Evolutionary conservation across 164 flowering plant genomes (phyloP), one percentile per base, ranked within the genome.

Genomic region (Protea cynaroides): DNA sequence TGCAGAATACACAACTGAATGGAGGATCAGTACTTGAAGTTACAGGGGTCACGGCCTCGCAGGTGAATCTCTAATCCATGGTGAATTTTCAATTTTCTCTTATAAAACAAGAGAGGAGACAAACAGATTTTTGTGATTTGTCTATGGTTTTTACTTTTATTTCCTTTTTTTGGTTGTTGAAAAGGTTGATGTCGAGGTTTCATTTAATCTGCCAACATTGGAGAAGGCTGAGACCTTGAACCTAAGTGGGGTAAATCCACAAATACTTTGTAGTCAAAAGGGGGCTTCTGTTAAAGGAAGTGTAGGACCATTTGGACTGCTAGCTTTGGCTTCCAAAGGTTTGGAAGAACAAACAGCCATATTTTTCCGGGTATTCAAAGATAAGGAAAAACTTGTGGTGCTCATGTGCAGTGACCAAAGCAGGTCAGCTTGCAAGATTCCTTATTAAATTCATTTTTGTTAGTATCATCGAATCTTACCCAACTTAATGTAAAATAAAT

Each of bases 361-460:
- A 5, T 87, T 71, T 73, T 87, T 80, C 36, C 66, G 82, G 64
- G 71, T 87, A 14, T 83, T 85, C 82, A 85, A 73, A 69, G 61
- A 34, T 53, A 62, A 62, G 0, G 19, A 78, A 58, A 78, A 64
- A 29, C 67, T 61, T 67, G 76, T 75, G 51, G 85, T 85, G 43
- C 79, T 87, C 57, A 79, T 87, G 90, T 82, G 92, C 75, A 83
- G 83, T 64, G 92, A 87, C 65, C 85, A 80, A 61, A 86, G 83
- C 83, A 83, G 81, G 92, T 85, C 40, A 1, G 38, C n/a, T 36
- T 5, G 40, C 40, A 37, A 4, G 40, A 37, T 37, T 37, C n/a
- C n/a, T n/a, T n/a, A n/a, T n/a, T n/a, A n/a, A n/a, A n/a, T n/a
- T n/a, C n/a, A n/a, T n/a, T n/a, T n/a, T n/a, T n/a, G n/a, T n/a